Percentiles rank a stretch among this genome's conserved stretches.
Evolutionary conservation across 2,329 filamentous ascomycete species (phyloP).

Genomic region (Peltaster fructicola): DNA sequence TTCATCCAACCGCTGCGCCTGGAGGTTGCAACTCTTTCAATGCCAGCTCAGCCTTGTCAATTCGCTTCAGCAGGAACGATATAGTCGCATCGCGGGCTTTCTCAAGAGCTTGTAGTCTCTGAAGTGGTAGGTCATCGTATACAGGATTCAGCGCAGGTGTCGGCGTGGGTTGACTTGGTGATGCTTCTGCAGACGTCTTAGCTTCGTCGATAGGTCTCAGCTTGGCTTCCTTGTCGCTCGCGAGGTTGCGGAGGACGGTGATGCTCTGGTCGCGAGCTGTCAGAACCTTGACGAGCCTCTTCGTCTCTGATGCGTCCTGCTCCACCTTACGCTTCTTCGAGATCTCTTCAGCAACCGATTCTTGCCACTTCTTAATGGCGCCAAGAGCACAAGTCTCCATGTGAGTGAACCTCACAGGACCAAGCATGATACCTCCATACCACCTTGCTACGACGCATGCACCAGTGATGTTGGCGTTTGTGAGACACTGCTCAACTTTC

Average conservation of each 20-base stretch:
- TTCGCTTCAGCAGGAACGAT: conserved; percentile 33
- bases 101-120: conserved; percentile 24
- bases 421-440: conserved; percentile 37
- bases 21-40: too few relatives aligned
- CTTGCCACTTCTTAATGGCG: conserved; percentile 27
- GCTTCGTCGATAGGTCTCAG: too few relatives aligned
- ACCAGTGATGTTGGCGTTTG: conserved; percentile 26
- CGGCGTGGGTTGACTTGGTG: conserved; percentile 1
- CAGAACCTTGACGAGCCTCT: conserved; percentile 24
- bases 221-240: conserved; percentile 27
- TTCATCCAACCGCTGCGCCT: too few relatives aligned
- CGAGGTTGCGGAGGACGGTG: conserved; percentile 26
- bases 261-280: conserved; percentile 32
- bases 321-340: conserved; percentile 18
- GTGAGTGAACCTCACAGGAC: conserved; percentile 34
- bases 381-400: conserved; percentile 32
- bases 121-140: conserved; percentile 26
- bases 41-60: conserved; percentile 31
- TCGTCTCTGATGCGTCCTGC: conserved; percentile 16
- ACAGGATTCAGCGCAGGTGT: conserved; percentile 1
- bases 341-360: conserved; percentile 13
- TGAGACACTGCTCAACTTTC: conserved; percentile 29
- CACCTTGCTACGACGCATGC: conserved; percentile 35
- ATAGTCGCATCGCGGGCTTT: conserved; percentile 36
- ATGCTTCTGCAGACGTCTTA: conserved; percentile 9